Evolutionary conservation across 148 eudicot species (phyloP), one percentile per base, ranked within the genome.

Genomic region (Rhododendron williamsianum): DNA sequence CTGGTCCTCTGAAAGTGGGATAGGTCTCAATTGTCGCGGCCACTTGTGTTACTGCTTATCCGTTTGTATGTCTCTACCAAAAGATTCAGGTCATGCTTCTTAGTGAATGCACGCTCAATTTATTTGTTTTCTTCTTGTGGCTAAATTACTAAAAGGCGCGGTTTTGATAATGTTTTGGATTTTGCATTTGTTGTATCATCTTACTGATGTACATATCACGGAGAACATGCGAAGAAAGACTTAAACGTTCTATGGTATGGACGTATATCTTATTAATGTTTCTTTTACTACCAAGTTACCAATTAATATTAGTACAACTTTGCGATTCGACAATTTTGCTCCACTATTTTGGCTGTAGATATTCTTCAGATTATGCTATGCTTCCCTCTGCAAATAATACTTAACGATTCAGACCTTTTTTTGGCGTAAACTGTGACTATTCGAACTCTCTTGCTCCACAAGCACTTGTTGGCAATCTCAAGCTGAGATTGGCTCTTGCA

Each of bases 1-100:
- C 91, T 1, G 97, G 94, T 43, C 95, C 94, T 84, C 35, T 82
- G 67, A 85, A 86, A 35, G 85, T 86, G 60, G 83, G 78, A 63
- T 65, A 76, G 86, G 76, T 46, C 65, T 54, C 21, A 33, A 8
- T 78, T 84, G 81, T 76, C 35, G 43, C 54, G 46, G 82, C 82
- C 36, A 7, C 76, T 41, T 78, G 67, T 19, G 21, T 51, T 21
- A 15, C 16, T 67, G 60, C 27, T 27, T 65, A 67, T 11, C 56
- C 7, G 25, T 67, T 13, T 45, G 58, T 10, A 7, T 67, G 54
- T 13, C 15, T 63, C 23, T 4, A 36, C 76, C 21, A 13, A 19
- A 51, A n/a, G 81, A 21, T 7, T 81, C n/a, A 21, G 41, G 33
- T 78, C 35, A 35, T 81, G 54, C 63, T 49, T 79, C 36, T 46